A percentile compares a stretch with the other conserved stretches of the same genome.
Conservation (phyloP, 495 filamentous ascomycete genomes). For the Lasiosphaeriaceae sp. region DNA sequence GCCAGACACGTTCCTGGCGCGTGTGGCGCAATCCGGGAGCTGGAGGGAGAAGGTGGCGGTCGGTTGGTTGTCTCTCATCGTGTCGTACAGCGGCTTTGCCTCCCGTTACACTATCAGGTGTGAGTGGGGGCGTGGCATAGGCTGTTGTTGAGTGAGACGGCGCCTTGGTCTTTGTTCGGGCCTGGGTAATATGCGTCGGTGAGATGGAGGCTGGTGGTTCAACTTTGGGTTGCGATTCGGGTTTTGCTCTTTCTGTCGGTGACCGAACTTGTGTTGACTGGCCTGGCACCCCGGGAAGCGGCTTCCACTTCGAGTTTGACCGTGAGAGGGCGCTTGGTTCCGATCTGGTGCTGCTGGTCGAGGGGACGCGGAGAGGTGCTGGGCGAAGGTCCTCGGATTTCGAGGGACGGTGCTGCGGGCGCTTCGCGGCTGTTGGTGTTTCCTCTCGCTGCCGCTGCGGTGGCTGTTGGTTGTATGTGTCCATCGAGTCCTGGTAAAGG, state of each 20-base stretch:
- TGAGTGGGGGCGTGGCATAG: conserved; percentile 9
- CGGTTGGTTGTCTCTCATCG: no score
- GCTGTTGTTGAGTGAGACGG: not conserved
- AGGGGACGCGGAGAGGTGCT: conserved; percentile 19
- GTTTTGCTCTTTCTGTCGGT: no score
- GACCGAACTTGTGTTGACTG: no score
- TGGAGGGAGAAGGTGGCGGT: not conserved
- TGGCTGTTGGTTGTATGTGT: not conserved
- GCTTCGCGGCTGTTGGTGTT: not conserved
- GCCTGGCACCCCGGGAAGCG: conserved; percentile 15
- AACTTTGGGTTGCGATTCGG: no score
- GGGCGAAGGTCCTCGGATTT: conserved; percentile 14
- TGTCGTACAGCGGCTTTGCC: not conserved
- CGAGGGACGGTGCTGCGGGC: conserved; percentile 2
- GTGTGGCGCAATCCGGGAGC: conserved; percentile 7
- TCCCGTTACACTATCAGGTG: conserved; percentile 15
- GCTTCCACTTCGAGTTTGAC: conserved; percentile 23
- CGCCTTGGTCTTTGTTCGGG: not conserved
- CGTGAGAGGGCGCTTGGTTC: conserved; percentile 1
- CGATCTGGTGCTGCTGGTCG: not conserved
- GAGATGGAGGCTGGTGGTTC: no score
- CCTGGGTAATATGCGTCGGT: no score
- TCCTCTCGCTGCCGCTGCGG: no score
- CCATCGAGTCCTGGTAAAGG: conserved; percentile 16
- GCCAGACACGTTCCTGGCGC: conserved; percentile 33